Conservation (phyloP, 2,329 filamentous ascomycete genomes). For the Botrytis medusae region DNA sequence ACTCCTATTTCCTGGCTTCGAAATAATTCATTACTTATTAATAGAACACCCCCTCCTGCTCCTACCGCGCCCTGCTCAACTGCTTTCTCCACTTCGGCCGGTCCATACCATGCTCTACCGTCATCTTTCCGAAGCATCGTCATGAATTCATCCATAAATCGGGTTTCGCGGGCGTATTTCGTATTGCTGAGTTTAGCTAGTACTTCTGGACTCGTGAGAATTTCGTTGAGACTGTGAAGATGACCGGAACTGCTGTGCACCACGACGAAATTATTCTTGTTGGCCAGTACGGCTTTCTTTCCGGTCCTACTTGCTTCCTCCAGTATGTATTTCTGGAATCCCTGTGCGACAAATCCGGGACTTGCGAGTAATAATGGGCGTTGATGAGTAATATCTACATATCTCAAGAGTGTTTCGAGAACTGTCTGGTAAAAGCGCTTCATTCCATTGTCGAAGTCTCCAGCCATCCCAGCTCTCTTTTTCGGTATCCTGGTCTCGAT, state of each 20-base stretch:
- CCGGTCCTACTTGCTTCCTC: constrained; percentile 56
- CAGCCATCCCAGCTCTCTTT: constrained; percentile 61
- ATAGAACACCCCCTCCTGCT: constrained; percentile 75
- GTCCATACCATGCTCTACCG: constrained; percentile 87
- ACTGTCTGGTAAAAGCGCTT: constrained; percentile 76
- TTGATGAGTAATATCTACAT: constrained; percentile 70
- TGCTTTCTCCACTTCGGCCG: constrained; percentile 76
- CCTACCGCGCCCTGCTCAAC: constrained; percentile 87
- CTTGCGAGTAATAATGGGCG: constrained; percentile 81
- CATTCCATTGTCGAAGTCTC: constrained; percentile 69
- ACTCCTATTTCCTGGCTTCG: constrained; percentile 75
- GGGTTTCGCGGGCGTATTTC: constrained; percentile 82
- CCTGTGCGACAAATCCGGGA: constrained; percentile 80
- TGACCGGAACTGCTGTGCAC: constrained; percentile 85
- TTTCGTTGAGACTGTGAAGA: constrained; percentile 82
- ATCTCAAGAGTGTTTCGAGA: constrained; percentile 71
- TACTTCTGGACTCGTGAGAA: constrained; percentile 79
- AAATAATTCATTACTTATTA: constrained; percentile 88
- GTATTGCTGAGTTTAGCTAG: constrained; percentile 77
- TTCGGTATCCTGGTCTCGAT: constrained; percentile 67
- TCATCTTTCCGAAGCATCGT: constrained; percentile 79
- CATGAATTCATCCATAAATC: constrained; percentile 81
- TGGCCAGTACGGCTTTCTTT: constrained; percentile 68
- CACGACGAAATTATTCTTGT: constrained; percentile 64
- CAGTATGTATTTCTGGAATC: constrained; percentile 75